Evolutionary conservation across 371 early-diverging fungal species (phyloP), one percentile per base, ranked within the genome.

Genomic region (Basidiobolus meristosporus): DNA sequence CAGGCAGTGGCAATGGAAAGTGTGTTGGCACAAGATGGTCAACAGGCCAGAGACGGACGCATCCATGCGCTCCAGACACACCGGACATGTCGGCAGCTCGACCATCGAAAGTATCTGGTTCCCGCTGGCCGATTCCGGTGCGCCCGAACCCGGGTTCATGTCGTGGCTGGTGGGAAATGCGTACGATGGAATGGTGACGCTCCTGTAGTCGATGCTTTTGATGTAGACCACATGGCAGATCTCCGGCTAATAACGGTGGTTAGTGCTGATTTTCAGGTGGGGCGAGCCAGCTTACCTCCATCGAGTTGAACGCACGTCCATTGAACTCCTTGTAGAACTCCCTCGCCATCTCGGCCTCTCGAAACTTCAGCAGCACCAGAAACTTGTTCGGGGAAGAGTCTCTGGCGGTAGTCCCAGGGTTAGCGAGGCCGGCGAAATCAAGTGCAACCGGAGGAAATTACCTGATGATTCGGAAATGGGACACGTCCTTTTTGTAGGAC

Each of bases 31-130:
- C n/a, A 87, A 44, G 36, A 87, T 86, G 3, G 90, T 89, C 41
- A 90, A 42, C 32, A 95, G 49, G 1, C 90, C 89, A 2, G 90
- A 82, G 9, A 70, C 68, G 1, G 63, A 53, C 7, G 81, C 65
- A 56, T 91, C 91, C 75, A 95, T 75, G 7, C 85, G 62, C 45
- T 91, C 92, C 21, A 95, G 61, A 48, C 96, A 95, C 3, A 91
- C 87, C 0, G 93, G 89, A 46, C 96, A 95, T 0, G 77, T 84
- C 0, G 93, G 91, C 14, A 90, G 53, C 50, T 90, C 88, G 4
- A n/a, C n/a, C n/a, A n/a, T n/a, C n/a, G n/a, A n/a, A n/a, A n/a
- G n/a, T n/a, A n/a, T n/a, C n/a, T n/a, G n/a, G n/a, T n/a, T n/a
- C n/a, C n/a, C n/a, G n/a, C n/a, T n/a, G n/a, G n/a, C n/a, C n/a